phyloP scores from a whole-genome alignment of 2,329 filamentous ascomycete species.

The Ophiostoma angusticollis region DNA sequence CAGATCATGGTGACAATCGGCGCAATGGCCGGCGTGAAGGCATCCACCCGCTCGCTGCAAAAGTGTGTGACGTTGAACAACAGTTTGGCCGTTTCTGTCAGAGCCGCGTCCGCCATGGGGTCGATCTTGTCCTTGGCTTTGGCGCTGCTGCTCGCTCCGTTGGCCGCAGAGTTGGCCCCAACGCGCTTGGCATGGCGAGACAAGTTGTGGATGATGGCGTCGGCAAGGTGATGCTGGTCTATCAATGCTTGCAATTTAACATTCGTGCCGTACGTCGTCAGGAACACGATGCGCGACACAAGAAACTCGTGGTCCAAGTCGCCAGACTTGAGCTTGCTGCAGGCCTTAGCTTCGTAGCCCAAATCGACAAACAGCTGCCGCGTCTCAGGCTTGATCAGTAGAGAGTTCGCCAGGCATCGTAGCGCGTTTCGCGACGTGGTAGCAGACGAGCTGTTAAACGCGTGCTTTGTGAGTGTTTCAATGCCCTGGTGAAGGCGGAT shows the following conservation, averaged over 20 bases:
- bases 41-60: constrained; percentile 45
- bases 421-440: constrained; percentile 62
- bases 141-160: not conserved
- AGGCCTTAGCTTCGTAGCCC: constrained; percentile 53
- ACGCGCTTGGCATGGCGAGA: constrained; percentile 48
- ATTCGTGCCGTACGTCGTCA: constrained; percentile 66
- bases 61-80: constrained; percentile 79
- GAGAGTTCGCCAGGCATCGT: constrained; percentile 72
- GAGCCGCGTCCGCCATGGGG: constrained; percentile 64
- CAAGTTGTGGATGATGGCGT: constrained; percentile 58
- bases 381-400: constrained; percentile 55
- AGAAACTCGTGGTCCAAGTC: constrained; percentile 79
- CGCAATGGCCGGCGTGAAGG: constrained; percentile 56
- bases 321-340: constrained; percentile 58
- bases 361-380: constrained; percentile 63
- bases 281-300: constrained; percentile 62
- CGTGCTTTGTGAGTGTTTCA: constrained; percentile 55
- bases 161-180: too few species aligned
- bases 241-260: constrained; percentile 54
- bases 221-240: constrained; percentile 51
- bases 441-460: constrained; percentile 52
- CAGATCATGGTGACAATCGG: constrained; percentile 60
- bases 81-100: constrained; percentile 74
- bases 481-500: constrained; percentile 50
- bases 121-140: constrained; percentile 22